Conservation (phyloP, 768 basidiomycete genomes). For the Termitomyces sp. region DNA sequence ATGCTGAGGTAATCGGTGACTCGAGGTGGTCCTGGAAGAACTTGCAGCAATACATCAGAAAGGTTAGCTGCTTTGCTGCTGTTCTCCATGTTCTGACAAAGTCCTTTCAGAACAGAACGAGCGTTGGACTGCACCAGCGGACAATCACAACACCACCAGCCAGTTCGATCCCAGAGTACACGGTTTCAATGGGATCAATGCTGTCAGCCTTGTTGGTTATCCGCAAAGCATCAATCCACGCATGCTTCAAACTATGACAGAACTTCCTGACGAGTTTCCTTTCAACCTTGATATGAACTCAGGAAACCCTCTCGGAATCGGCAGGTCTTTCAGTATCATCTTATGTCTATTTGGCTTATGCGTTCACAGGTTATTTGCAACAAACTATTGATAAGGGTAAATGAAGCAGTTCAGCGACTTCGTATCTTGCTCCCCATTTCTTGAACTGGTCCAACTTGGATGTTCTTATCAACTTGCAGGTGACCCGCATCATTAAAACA, state of each 20-base stretch:
- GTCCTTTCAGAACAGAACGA: conserved; percentile 27
- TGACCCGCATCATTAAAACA: background rate
- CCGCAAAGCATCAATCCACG: conserved; percentile 25
- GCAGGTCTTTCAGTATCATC: conserved; percentile 2
- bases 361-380: background rate
- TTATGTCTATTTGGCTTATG: background rate
- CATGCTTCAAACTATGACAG: conserved; percentile 24
- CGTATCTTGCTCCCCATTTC: background rate
- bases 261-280: conserved; percentile 18
- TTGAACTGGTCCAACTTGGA: background rate
- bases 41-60: background rate
- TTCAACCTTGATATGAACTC: conserved; percentile 26
- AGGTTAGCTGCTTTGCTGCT: background rate
- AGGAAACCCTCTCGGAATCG: conserved; percentile 25
- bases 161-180: conserved; percentile 35
- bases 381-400: background rate
- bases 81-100: background rate
- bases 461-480: background rate
- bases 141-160: conserved; percentile 32
- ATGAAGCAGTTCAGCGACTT: background rate
- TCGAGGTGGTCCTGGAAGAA: background rate
- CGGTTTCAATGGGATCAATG: conserved; percentile 27
- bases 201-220: conserved; percentile 29
- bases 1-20: background rate
- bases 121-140: conserved; percentile 29